Percentiles rank a stretch among this genome's conserved stretches.
These are phyloP conservation scores for Striga asiatica DNA, from an alignment of 257 asterid species.

Conservation along the genomic window DNA sequence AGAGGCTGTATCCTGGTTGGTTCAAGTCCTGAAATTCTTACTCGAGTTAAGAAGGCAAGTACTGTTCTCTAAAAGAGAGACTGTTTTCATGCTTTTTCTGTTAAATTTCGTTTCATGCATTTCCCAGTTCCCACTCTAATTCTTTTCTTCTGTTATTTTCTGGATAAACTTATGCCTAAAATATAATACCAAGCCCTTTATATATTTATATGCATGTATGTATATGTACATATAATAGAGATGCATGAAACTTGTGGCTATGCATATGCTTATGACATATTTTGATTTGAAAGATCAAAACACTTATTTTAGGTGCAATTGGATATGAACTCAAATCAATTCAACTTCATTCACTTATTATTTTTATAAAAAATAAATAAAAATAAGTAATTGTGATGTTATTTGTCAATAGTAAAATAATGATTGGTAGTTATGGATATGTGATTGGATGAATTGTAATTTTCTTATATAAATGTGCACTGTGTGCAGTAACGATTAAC, in stretches of 20 bases:
- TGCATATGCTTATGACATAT: too few species aligned
- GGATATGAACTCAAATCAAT: too few species aligned
- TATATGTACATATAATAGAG: not conserved
- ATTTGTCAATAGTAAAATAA: too few species aligned
- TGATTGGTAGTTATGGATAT: too few species aligned
- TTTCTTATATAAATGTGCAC: too few species aligned
- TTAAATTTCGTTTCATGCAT: not conserved
- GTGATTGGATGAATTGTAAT: too few species aligned
- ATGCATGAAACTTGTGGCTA: not conserved
- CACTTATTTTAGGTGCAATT: too few species aligned
- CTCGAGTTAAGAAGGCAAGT: conserved; percentile 77
- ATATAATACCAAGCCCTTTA: not conserved
- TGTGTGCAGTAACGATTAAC: too few species aligned
- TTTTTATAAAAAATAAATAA: too few species aligned
- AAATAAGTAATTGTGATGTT: too few species aligned
- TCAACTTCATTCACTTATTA: too few species aligned
- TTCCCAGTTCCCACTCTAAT: not conserved
- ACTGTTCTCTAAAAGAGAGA: not conserved
- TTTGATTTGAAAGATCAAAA: too few species aligned
- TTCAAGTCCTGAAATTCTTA: conserved; percentile 97
- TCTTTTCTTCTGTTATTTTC: not conserved
- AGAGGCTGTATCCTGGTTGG: conserved; percentile 92
- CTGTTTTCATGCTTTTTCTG: conserved; percentile 12
- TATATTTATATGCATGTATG: not conserved
- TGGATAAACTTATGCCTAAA: not conserved